Percentiles rank a stretch among this genome's conserved stretches.
phyloP scores from a whole-genome alignment of 108 stramenopile species.

The Pseudonitzschia delicatissima region DNA sequence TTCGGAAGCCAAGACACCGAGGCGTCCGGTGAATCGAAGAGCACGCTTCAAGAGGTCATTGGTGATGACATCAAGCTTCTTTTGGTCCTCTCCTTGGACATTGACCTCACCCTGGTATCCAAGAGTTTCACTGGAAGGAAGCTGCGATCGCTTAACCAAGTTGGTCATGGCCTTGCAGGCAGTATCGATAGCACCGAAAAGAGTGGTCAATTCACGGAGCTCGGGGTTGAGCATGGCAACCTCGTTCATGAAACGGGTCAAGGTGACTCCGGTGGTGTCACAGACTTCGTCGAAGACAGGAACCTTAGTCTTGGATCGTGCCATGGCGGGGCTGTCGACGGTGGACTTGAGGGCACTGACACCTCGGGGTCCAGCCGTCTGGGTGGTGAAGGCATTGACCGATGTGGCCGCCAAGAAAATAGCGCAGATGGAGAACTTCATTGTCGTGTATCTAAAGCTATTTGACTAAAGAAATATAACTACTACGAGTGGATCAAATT shows the following conservation, averaged over 20 bases:
- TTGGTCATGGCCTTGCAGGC: constrained; percentile 80
- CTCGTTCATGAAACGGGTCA: constrained; percentile 70
- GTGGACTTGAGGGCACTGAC: neutral
- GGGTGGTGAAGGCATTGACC: constrained; percentile 5
- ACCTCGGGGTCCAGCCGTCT: neutral
- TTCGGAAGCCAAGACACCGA: constrained; percentile 76
- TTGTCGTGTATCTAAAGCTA: too few species aligned
- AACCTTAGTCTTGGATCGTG: constrained; percentile 21
- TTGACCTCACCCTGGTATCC: constrained; percentile 76
- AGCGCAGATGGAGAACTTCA: constrained; percentile 5
- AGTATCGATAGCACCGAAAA: constrained; percentile 83
- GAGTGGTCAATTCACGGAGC: constrained; percentile 58
- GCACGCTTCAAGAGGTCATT: constrained; percentile 95
- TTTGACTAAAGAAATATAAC: too few species aligned
- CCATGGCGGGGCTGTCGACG: neutral
- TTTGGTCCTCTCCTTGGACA: constrained; percentile 84
- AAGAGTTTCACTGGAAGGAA: constrained; percentile 63
- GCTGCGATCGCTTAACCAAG: constrained; percentile 60
- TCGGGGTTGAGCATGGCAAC: constrained; percentile 72
- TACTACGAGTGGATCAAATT: too few species aligned
- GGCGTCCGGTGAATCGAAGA: constrained; percentile 83
- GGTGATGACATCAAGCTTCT: constrained; percentile 95
- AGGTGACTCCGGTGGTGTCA: constrained; percentile 68
- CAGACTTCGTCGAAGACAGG: constrained; percentile 78
- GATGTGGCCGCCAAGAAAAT: constrained; percentile 8